Conservation (phyloP, 345 rosid species). For the Anacardium occidentale region DNA sequence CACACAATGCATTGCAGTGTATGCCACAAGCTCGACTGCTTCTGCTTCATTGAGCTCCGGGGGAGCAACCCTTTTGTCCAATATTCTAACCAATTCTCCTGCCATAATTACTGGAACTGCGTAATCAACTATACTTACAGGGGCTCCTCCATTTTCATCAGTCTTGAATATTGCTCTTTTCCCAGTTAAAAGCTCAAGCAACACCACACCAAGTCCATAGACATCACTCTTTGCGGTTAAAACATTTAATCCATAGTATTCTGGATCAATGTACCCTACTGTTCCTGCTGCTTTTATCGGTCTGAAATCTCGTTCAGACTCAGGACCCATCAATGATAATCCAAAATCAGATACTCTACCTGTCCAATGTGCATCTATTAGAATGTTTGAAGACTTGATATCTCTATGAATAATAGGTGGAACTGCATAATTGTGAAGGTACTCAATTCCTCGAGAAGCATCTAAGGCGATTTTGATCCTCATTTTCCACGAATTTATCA, state of each 20-base stretch:
- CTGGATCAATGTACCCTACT: slow-evolving; percentile 89
- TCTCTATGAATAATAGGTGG: slow-evolving; percentile 90
- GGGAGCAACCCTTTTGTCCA: slow-evolving; percentile 62
- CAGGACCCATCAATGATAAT: slow-evolving; percentile 67
- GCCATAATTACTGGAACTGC: slow-evolving; percentile 54
- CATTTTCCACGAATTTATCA: slow-evolving; percentile 82
- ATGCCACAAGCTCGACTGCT: slow-evolving; percentile 80
- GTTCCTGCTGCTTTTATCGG: slow-evolving; percentile 82
- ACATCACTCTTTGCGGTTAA: slow-evolving; percentile 85
- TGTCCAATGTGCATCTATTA: slow-evolving; percentile 68
- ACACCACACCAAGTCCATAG: slow-evolving; percentile 82
- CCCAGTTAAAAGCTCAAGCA: slow-evolving; percentile 76
- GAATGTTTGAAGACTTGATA: slow-evolving; percentile 78
- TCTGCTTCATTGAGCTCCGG: slow-evolving; percentile 64
- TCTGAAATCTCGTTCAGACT: slow-evolving; percentile 37
- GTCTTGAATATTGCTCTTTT: slow-evolving; percentile 62
- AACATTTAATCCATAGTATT: slow-evolving; percentile 77
- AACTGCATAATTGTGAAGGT: slow-evolving; percentile 78
- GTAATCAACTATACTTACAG: slow-evolving; percentile 64
- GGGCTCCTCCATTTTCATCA: slow-evolving; percentile 40
- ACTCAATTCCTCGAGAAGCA: slow-evolving; percentile 85
- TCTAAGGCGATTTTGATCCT: slow-evolving; percentile 80
- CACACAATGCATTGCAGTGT: slow-evolving; percentile 78
- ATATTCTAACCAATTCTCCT: slow-evolving; percentile 42
- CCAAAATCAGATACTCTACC: slow-evolving; percentile 92